A percentile compares a stretch with the other conserved stretches of the same genome.
Conservation (phyloP, 2,329 filamentous ascomycete genomes). For the Penicillium occitanis region DNA sequence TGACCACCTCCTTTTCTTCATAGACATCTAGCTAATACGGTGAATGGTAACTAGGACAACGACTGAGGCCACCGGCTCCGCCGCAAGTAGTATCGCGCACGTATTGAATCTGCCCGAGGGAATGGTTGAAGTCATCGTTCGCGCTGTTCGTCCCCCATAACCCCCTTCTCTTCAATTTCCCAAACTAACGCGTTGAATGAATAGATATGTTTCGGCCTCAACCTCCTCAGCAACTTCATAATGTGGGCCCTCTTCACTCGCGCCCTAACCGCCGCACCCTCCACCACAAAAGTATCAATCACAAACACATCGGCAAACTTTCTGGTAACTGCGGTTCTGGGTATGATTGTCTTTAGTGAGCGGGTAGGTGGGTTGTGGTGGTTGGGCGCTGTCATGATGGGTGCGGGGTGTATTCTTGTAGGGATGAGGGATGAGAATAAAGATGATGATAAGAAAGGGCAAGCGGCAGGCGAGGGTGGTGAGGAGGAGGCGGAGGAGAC, state of each 20-base stretch:
- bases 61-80: constrained; percentile 56
- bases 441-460: constrained; percentile 20
- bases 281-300: constrained; percentile 62
- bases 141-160: constrained; percentile 48
- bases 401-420: constrained; percentile 63
- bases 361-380: constrained; percentile 59
- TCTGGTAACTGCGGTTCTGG: constrained; percentile 60
- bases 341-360: constrained; percentile 59
- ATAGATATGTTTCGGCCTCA: constrained; percentile 60
- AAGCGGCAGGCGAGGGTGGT: constrained; percentile 13
- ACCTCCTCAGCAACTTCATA: constrained; percentile 61
- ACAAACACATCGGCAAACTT: constrained; percentile 66
- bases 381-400: constrained; percentile 60
- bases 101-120: constrained; percentile 44
- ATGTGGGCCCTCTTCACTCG: constrained; percentile 67
- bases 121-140: constrained; percentile 52
- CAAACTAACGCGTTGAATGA: constrained; percentile 7
- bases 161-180: background rate
- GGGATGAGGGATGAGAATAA: constrained; percentile 55
- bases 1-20: background rate
- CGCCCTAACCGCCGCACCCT: constrained; percentile 59
- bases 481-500: constrained; percentile 17
- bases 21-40: constrained; percentile 7
- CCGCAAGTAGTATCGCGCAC: constrained; percentile 50
- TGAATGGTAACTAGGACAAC: constrained; percentile 52